Percentiles rank a stretch among this genome's conserved stretches.
These are phyloP conservation scores for Aspergillus egyptiacus DNA, from an alignment of 495 filamentous ascomycete genomes.

Conservation along the genomic window DNA sequence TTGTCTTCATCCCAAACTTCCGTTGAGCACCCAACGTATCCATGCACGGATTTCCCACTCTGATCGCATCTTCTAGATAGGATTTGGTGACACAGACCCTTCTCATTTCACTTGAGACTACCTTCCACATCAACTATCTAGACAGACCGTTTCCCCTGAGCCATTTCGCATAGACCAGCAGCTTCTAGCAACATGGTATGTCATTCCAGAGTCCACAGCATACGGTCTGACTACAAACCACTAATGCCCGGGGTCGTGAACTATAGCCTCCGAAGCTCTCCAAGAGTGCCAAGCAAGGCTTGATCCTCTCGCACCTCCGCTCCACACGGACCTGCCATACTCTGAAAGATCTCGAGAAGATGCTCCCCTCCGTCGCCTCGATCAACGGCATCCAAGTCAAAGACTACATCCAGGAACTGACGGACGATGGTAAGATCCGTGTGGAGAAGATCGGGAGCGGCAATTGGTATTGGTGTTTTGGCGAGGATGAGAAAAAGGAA, in stretches of 20 bases:
- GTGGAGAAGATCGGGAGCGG: conserved; percentile 77
- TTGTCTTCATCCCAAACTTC: too few relatives aligned
- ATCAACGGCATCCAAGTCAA: conserved; percentile 67
- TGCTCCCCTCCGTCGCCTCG: conserved; percentile 57
- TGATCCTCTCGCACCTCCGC: conserved; percentile 60
- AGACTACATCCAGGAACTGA: conserved; percentile 59
- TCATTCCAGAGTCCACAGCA: neutral
- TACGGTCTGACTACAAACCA: neutral
- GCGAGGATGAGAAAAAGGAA: conserved; percentile 53
- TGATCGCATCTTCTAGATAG: too few relatives aligned
- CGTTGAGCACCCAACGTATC: too few relatives aligned
- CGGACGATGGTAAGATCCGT: conserved; percentile 59
- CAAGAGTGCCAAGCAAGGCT: conserved; percentile 53
- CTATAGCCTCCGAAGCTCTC: conserved; percentile 58
- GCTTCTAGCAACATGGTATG: neutral
- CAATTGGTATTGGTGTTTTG: conserved; percentile 80
- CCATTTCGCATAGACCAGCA: too few relatives aligned
- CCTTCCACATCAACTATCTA: too few relatives aligned
- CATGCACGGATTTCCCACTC: too few relatives aligned
- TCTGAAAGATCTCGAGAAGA: conserved; percentile 71
- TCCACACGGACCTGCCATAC: conserved; percentile 59
- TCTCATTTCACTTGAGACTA: too few relatives aligned
- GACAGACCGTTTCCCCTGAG: too few relatives aligned
- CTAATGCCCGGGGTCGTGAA: neutral
- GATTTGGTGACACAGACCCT: too few relatives aligned